Conservation (phyloP, 768 basidiomycete genomes). For the Pleurotus pulmonarius region DNA sequence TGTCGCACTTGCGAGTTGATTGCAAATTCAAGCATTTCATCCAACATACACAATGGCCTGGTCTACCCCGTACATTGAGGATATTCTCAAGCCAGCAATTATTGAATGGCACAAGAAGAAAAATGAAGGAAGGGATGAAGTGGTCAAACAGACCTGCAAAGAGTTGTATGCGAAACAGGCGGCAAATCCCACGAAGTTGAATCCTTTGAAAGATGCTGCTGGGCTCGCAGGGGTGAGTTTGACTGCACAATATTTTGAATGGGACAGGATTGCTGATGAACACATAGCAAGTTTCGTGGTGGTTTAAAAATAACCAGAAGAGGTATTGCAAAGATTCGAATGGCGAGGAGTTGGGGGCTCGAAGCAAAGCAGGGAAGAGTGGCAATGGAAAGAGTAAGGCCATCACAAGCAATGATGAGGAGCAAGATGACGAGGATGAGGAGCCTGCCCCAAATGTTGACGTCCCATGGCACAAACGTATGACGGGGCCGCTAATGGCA, state of each 20-base stretch:
- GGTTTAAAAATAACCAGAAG: not conserved
- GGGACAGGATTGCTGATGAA: too few species aligned
- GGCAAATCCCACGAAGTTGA: not conserved
- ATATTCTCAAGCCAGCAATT: not conserved
- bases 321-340: not conserved
- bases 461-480: not conserved
- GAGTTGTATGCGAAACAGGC: not conserved
- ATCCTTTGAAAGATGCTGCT: not conserved
- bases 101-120: not conserved
- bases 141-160: not conserved
- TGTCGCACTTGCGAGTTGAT: too few species aligned
- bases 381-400: not conserved
- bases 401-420: not conserved
- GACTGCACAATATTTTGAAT: too few species aligned
- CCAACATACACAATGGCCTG: not conserved
- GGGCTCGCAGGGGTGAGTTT: too few species aligned
- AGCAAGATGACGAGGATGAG: not conserved
- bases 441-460: not conserved
- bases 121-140: not conserved
- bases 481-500: not conserved
- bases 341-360: not conserved
- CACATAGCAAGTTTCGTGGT: not conserved
- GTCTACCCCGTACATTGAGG: not conserved
- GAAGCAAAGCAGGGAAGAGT: not conserved
- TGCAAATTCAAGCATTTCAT: too few species aligned